A percentile compares a stretch with the other conserved stretches of the same genome.
Evolutionary conservation across 305 asterid species (phyloP).

Genomic region (Fraxinus angustifolia): DNA sequence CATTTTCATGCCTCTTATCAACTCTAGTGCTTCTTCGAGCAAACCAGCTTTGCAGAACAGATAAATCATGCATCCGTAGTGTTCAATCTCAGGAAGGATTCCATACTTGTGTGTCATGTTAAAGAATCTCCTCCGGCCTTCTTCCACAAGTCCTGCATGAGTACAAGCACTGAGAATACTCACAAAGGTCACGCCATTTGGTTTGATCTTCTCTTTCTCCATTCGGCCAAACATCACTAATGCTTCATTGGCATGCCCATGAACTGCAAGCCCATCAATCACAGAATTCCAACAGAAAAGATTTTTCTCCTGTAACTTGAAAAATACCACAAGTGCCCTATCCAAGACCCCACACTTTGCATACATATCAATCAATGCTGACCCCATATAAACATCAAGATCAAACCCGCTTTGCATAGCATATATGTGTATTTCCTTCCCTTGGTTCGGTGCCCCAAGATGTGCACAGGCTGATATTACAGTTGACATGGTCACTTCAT

Average conservation of each 20-base stretch:
- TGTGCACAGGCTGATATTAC: conserved; percentile 74
- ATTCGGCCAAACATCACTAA: conserved; percentile 46
- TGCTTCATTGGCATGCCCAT: conserved; percentile 61
- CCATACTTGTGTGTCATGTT: conserved; percentile 45
- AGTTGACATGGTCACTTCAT: conserved; percentile 69
- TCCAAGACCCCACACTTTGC: conserved; percentile 71
- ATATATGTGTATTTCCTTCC: conserved; percentile 56
- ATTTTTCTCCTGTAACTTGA: conserved; percentile 57
- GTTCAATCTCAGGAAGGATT: conserved; percentile 55
- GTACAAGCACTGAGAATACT: conserved; percentile 67
- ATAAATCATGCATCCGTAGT: conserved; percentile 65
- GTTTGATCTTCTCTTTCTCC: conserved; percentile 53
- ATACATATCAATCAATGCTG: conserved; percentile 71
- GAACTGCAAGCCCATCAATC: conserved; percentile 72
- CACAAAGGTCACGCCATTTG: conserved; percentile 60
- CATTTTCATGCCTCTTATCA: conserved; percentile 55
- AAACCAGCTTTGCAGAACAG: conserved; percentile 60
- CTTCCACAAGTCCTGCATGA: conserved; percentile 65
- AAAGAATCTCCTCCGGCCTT: conserved; percentile 44
- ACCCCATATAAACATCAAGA: conserved; percentile 59
- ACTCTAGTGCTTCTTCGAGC: conserved; percentile 57
- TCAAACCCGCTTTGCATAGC: conserved; percentile 28
- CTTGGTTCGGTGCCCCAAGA: conserved; percentile 57
- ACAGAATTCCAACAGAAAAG: conserved; percentile 69
- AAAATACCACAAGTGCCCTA: conserved; percentile 59